Evolutionary conservation across 2,329 filamentous ascomycete species (phyloP).

Genomic region (Knoxdaviesia capensis): DNA sequence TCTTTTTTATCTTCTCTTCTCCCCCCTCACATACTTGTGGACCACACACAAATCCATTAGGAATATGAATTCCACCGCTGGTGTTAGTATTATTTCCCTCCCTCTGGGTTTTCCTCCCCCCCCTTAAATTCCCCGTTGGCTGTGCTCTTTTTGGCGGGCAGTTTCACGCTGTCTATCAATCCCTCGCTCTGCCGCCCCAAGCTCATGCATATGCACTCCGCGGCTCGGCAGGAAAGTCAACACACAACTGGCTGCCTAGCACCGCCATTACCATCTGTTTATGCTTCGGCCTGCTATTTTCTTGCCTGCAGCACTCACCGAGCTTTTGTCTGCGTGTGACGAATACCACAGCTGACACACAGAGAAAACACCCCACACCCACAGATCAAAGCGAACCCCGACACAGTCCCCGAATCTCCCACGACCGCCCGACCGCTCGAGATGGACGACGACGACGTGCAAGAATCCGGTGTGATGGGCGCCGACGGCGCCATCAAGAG

Average conservation of each 20-base stretch:
- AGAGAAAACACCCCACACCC: slow-evolving; percentile 2
- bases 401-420: slow-evolving; percentile 37
- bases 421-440: slow-evolving; percentile 45
- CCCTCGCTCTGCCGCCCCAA: background rate
- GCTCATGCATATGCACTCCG: slow-evolving; percentile 2
- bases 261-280: background rate
- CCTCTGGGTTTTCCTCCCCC: too few relatives aligned
- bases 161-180: too few relatives aligned
- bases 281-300: too few relatives aligned
- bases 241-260: background rate
- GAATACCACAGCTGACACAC: background rate
- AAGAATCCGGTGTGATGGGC: slow-evolving; percentile 32
- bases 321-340: too few relatives aligned
- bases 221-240: background rate
- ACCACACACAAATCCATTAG: background rate
- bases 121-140: too few relatives aligned
- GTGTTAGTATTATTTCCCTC: too few relatives aligned
- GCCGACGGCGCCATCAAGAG: slow-evolving; percentile 16
- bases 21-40: background rate
- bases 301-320: too few relatives aligned
- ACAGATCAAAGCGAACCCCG: slow-evolving; percentile 22
- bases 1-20: background rate
- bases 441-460: slow-evolving; percentile 50
- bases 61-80: too few relatives aligned
- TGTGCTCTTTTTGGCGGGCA: too few relatives aligned